Percentiles rank a stretch among this genome's conserved stretches.
These are phyloP conservation scores for Hericium rajendrae DNA, from an alignment of 768 basidiomycete species.

Conservation along the genomic window DNA sequence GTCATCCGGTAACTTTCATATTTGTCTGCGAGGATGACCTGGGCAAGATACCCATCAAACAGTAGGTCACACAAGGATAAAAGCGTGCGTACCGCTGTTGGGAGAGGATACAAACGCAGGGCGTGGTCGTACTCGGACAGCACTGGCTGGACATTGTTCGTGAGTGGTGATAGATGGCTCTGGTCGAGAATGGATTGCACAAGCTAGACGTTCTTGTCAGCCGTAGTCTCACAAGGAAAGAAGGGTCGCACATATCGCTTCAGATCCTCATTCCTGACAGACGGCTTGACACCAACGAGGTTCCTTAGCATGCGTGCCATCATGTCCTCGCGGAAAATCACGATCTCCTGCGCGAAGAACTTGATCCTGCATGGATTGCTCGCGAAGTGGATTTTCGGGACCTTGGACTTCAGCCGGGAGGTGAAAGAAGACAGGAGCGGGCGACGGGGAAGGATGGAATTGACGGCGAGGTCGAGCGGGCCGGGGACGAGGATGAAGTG, in stretches of 20 bases:
- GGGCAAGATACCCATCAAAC: conserved; percentile 7
- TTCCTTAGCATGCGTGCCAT: conserved; percentile 94
- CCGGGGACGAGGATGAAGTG: conserved; percentile 95
- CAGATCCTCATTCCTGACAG: conserved; percentile 67
- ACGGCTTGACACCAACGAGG: conserved; percentile 79
- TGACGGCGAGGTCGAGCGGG: conserved; percentile 80
- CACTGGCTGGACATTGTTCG: conserved; percentile 76
- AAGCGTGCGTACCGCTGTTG: conserved; percentile 61
- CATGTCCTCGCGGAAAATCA: conserved; percentile 84
- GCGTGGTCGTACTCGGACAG: conserved; percentile 88
- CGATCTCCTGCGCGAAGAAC: conserved; percentile 93
- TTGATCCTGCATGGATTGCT: conserved; percentile 92
- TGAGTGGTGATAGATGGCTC: conserved; percentile 84
- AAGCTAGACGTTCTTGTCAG: conserved; percentile 39
- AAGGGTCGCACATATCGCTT: conserved; percentile 69
- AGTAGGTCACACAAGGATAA: background rate
- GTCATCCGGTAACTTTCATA: conserved; percentile 95
- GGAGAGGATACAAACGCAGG: conserved; percentile 86
- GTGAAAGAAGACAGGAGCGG: conserved; percentile 72
- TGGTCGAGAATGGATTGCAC: conserved; percentile 97
- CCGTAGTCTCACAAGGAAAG: conserved; percentile 1
- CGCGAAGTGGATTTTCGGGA: conserved; percentile 77
- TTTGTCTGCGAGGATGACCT: conserved; percentile 93
- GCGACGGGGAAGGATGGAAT: conserved; percentile 71
- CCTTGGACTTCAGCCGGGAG: conserved; percentile 52